Evolutionary conservation across 768 basidiomycete species (phyloP), one percentile per base, ranked within the genome.

Genomic region (Boletus rubroflammeus): DNA sequence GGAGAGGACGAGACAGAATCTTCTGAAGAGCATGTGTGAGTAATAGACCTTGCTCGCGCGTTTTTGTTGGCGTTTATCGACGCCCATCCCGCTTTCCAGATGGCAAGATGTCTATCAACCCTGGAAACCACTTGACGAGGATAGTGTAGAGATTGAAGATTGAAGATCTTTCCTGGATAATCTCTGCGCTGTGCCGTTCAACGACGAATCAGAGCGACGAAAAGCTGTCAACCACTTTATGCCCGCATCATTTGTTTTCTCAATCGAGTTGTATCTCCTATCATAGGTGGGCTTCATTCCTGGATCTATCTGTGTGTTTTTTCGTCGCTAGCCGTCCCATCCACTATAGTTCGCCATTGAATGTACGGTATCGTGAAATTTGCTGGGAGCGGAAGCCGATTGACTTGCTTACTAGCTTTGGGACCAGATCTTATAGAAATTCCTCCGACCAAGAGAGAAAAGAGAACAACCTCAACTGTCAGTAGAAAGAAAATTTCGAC

Each of bases 71-170:
- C 32, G 21, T 17, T 17, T 26, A 26, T 46, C 14, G 8, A 31
- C 6, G n/a, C 13, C 29, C 13, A 21, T 15, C 45, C 7, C 6
- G 15, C 14, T n/a, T 41, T 13, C 15, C 31, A 62, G 64, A n/a
- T 62, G 59, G 56, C n/a, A 47, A 21, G 55, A 65, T 19, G 60
- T 60, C 28, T 55, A 51, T 51, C 52, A 41, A n/a, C 28, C 49
- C 3, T 62, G 64, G 64, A 65, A 35, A n/a, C 64, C 57, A 14
- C 54, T 59, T 10, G 47, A 64, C 47, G 63, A 63, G 28, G 56
- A 62, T 6, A 56, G 63, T 5, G 45, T 55, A 11, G 53, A 62
- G n/a, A 5, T 28, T 23, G 48, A 54, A 0, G 39, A 39, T 25
- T 49, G 38, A 50, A 40, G 39, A 3, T 10, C 6, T 28, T 41